Evolutionary conservation across 2,329 filamentous ascomycete genomes (phyloP), one percentile per base, ranked within the genome.

Genomic region (Diaporthe ampelina): DNA sequence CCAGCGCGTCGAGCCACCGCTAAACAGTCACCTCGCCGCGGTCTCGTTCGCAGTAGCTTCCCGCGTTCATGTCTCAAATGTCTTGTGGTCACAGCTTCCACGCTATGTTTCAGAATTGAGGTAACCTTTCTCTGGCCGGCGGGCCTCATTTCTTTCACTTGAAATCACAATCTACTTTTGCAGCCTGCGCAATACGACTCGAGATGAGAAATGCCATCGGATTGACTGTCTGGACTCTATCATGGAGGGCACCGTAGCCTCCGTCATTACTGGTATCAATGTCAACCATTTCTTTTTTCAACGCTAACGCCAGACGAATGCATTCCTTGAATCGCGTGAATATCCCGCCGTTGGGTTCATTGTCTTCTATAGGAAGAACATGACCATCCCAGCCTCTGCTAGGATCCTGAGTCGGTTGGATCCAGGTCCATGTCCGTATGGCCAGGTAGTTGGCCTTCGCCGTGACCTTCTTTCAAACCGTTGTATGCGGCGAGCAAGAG

Each of bases 81-180:
- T 15, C 50, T 58, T 11, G 26, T 58, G 58, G 56, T 61, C 56
- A 68, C 32, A 54, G 63, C 40, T n/a, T 40, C 56, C 32, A 54
- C 35, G 69, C 69, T 72, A 52, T 32, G 69, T 72, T 72, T 72
- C 69, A 72, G 32, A 52, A 68, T 40, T 26, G 48, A 37, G 54
- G 43, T 61, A 50, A 24, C 35, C 24, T 63, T n/a, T 32, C 32
- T 24, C 48, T 54, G n/a, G 32, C 29, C 26, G 43, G 54, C 69
- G 43, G 43, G 63, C 48, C 48, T n/a, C 63, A 54, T 52, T 54
- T 52, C 48, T 54, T 54, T n/a, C 63, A 72, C n/a, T 50, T 40
- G 8, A 29, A 43, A 32, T 54, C 29, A 50, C 17, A 63, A 54
- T 72, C 29, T 11, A 37, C 70, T 40, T 54, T 67, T 68, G 10